These are phyloP conservation scores for Bipolaris gigantea DNA, from an alignment of 2,329 filamentous ascomycete species.

Conservation along the genomic window DNA sequence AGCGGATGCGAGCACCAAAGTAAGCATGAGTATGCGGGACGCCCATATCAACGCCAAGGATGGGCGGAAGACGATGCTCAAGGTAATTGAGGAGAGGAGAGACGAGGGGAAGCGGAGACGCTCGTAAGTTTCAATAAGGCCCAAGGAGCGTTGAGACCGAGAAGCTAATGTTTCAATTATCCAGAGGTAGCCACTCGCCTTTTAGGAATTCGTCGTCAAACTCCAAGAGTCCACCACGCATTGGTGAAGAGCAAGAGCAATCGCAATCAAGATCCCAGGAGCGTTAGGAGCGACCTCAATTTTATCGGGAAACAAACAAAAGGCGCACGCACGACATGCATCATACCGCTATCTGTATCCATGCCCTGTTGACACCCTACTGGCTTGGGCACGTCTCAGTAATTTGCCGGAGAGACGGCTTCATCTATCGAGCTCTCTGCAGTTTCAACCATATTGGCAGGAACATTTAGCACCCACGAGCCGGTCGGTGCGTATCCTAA, in stretches of 20 bases:
- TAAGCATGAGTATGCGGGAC: conserved; percentile 90
- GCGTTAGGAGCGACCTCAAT: conserved; percentile 4
- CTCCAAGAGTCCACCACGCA: conserved; percentile 44
- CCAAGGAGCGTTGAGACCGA: background rate
- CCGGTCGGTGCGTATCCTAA: background rate
- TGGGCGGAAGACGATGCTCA: conserved; percentile 86
- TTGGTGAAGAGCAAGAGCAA: conserved; percentile 41
- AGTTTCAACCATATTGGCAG: background rate
- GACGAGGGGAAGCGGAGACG: conserved; percentile 84
- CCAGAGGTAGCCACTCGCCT: conserved; percentile 41
- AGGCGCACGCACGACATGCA: background rate
- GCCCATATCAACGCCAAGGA: conserved; percentile 79
- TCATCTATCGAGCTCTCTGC: no score
- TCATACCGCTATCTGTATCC: background rate
- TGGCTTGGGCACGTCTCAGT: background rate
- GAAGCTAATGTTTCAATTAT: background rate
- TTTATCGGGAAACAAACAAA: background rate
- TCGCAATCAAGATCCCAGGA: conserved; percentile 16
- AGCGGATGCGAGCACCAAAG: conserved; percentile 79
- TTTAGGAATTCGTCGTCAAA: conserved; percentile 35
- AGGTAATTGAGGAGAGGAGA: conserved; percentile 81
- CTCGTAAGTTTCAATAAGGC: conserved; percentile 63
- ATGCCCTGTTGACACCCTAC: background rate
- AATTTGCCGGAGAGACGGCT: background rate
- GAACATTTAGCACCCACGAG: background rate